These are phyloP conservation scores for Biscutella laevigata DNA, from an alignment of 441 rosid species.

Conservation along the genomic window DNA sequence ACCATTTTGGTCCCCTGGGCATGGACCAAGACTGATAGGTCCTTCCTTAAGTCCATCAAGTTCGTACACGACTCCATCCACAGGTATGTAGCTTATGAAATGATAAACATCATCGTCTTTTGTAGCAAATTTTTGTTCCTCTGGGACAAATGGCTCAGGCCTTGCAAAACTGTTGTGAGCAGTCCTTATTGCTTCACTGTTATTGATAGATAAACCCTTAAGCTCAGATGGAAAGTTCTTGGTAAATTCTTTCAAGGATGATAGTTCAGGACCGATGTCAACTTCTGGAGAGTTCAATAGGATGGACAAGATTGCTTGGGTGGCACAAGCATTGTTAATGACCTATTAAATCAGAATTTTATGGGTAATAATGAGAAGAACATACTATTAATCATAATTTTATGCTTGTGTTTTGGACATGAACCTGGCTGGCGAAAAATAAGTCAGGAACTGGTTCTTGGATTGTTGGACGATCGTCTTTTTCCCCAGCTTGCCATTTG, in stretches of 20 bases:
- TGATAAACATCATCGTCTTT: slow-evolving; percentile 95
- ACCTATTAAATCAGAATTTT: slow-evolving; percentile 30
- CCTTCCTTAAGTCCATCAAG: slow-evolving; percentile 96
- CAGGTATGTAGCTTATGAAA: slow-evolving; percentile 86
- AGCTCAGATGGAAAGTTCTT: slow-evolving; percentile 88
- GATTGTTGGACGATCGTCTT: slow-evolving; percentile 72
- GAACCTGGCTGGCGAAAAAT: slow-evolving; percentile 89
- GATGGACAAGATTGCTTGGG: slow-evolving; percentile 90
- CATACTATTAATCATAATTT: not conserved
- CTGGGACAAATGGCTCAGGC: slow-evolving; percentile 89
- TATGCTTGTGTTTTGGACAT: slow-evolving; percentile 1
- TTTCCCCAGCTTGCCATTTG: slow-evolving; percentile 94
- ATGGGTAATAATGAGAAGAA: not conserved
- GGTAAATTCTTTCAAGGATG: slow-evolving; percentile 73
- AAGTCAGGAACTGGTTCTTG: slow-evolving; percentile 71
- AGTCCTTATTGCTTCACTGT: slow-evolving; percentile 80
- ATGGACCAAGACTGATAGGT: slow-evolving; percentile 85
- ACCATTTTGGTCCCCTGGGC: slow-evolving; percentile 44
- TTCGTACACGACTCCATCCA: slow-evolving; percentile 83
- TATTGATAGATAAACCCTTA: slow-evolving; percentile 94
- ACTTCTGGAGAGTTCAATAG: slow-evolving; percentile 79
- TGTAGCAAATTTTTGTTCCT: slow-evolving; percentile 74
- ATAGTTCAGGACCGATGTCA: slow-evolving; percentile 81
- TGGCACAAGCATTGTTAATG: slow-evolving; percentile 95
- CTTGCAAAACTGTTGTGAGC: slow-evolving; percentile 95